Percentiles rank a stretch among this genome's conserved stretches.
Conservation (phyloP, 2,329 filamentous ascomycete genomes). For the Colletotrichum ledebouriae region DNA sequence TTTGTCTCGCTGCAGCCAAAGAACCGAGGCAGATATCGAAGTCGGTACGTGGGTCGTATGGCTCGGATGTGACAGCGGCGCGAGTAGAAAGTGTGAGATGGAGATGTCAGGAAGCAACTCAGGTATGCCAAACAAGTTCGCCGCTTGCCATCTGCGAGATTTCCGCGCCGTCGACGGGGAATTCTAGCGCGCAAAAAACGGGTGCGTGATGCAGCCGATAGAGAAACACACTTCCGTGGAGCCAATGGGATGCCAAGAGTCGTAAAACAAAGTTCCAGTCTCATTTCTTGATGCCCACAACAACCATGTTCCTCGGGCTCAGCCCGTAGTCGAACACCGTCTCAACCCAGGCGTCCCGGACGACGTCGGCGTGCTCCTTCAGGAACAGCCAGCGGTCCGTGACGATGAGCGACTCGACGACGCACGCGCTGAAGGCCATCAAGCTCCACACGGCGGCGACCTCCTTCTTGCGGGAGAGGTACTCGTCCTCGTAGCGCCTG, state of each 20-base stretch:
- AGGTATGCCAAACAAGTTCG: too few species aligned
- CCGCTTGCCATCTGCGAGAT: too few species aligned
- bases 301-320: constrained; percentile 91
- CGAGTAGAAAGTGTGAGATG: too few species aligned
- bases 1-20: too few species aligned
- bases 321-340: constrained; percentile 88
- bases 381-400: constrained; percentile 91
- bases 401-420: constrained; percentile 91
- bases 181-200: not conserved
- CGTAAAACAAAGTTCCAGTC: not conserved
- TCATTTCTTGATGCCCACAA: constrained; percentile 87
- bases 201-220: not conserved
- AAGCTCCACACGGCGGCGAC: constrained; percentile 90
- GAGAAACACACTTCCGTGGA: constrained; percentile 1
- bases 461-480: constrained; percentile 78
- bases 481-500: constrained; percentile 75
- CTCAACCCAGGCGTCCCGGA: constrained; percentile 89
- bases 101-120: too few species aligned
- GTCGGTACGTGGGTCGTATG: too few species aligned
- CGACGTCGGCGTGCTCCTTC: constrained; percentile 78
- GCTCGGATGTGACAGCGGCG: too few species aligned
- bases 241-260: not conserved
- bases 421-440: constrained; percentile 94
- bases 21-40: too few species aligned
- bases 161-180: not conserved